A percentile compares a stretch with the other conserved stretches of the same genome.
Evolutionary conservation across 1,284 basidiomycete genomes (phyloP).

Genomic region (Stygiomarasmius scandens): DNA sequence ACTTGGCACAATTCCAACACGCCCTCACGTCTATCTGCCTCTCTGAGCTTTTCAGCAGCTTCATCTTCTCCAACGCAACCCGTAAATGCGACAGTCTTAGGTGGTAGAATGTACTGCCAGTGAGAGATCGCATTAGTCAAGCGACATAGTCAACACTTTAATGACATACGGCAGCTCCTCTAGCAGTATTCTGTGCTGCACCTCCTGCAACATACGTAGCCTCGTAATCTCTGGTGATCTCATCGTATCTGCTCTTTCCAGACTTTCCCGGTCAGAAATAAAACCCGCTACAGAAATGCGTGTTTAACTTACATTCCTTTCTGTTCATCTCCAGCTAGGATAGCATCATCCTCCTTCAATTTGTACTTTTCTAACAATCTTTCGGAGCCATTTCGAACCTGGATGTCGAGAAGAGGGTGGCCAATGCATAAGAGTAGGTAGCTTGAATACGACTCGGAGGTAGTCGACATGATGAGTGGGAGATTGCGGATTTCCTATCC

Average conservation of each 20-base stretch:
- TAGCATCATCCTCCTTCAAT: constrained; percentile 95
- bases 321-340: constrained; percentile 92
- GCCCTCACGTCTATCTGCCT: constrained; percentile 92
- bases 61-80: constrained; percentile 94
- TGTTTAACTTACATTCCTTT: constrained; percentile 70
- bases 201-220: constrained; percentile 96
- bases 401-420: constrained; percentile 76
- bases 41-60: constrained; percentile 86
- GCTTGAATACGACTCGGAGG: neutral
- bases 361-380: constrained; percentile 87
- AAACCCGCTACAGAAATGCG: neutral
- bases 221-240: constrained; percentile 78
- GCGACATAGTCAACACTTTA: neutral
- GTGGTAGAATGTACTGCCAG: constrained; percentile 85
- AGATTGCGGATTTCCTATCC: too few relatives aligned
- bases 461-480: too few relatives aligned
- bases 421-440: constrained; percentile 56
- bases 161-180: constrained; percentile 87
- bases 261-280: neutral
- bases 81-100: constrained; percentile 90
- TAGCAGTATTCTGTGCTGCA: constrained; percentile 95
- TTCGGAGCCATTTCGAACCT: constrained; percentile 64
- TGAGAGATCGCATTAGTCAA: neutral
- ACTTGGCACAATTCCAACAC: constrained; percentile 92
- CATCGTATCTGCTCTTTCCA: constrained; percentile 67